Evolutionary conservation across 495 filamentous ascomycete species (phyloP).

Genomic region (Trichoderma orchidacearum): DNA sequence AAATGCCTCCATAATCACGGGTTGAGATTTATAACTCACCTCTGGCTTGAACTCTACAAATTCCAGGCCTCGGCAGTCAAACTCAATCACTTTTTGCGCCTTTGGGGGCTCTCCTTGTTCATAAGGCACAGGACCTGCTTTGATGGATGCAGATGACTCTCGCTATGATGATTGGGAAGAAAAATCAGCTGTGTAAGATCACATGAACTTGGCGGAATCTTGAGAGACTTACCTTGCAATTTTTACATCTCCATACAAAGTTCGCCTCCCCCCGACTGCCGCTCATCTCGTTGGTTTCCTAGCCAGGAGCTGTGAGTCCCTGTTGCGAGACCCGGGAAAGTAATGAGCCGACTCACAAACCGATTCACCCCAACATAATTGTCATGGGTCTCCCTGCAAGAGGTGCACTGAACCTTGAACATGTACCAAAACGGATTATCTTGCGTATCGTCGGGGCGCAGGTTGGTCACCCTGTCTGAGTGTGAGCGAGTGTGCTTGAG

Average conservation of each 20-base stretch:
- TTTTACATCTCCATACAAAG: conserved; percentile 95
- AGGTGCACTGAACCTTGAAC: conserved; percentile 93
- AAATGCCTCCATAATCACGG: not conserved
- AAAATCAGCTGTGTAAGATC: not conserved
- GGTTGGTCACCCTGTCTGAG: conserved; percentile 61
- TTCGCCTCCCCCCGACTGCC: conserved; percentile 91
- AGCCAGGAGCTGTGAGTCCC: not conserved
- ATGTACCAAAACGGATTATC: conserved; percentile 84
- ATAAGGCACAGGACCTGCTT: conserved; percentile 55
- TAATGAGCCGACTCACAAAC: conserved; percentile 42
- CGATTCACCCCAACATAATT: conserved; percentile 81
- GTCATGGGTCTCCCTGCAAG: conserved; percentile 79
- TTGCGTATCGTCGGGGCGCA: conserved; percentile 68
- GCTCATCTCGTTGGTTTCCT: conserved; percentile 80
- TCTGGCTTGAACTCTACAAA: conserved; percentile 83
- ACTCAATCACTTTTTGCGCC: conserved; percentile 62
- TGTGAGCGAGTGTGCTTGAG: conserved; percentile 5
- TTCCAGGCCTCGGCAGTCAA: conserved; percentile 90
- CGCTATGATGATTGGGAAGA: conserved; percentile 22
- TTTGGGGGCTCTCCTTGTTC: conserved; percentile 53
- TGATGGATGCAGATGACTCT: conserved; percentile 53
- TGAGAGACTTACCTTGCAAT: conserved; percentile 52
- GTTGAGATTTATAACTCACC: conserved; percentile 28
- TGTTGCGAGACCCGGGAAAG: not conserved
- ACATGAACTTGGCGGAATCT: not conserved